Evolutionary conservation across 306 rosid species (phyloP).

Genomic region (Quercus aquifolioides): DNA sequence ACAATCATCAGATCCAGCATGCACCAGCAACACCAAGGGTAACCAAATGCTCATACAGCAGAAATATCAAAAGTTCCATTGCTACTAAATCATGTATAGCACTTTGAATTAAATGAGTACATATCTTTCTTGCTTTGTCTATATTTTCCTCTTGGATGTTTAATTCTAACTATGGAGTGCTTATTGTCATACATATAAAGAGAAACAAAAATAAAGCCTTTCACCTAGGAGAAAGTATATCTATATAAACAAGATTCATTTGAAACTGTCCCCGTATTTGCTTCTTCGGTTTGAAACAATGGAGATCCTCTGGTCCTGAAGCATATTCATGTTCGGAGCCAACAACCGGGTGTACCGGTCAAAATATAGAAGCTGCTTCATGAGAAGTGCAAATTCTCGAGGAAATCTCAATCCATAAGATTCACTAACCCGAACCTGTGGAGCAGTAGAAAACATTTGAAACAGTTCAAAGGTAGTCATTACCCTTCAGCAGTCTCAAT

Average conservation of each 20-base stretch:
- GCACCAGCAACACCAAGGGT: neutral
- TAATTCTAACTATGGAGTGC: constrained; percentile 9
- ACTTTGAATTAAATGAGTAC: neutral
- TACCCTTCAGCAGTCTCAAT: neutral
- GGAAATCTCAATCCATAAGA: constrained; percentile 90
- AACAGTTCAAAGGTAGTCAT: neutral
- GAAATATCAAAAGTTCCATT: neutral
- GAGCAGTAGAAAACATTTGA: constrained; percentile 8
- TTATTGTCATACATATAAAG: constrained; percentile 23
- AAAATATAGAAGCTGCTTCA: constrained; percentile 95
- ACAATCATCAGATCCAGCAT: neutral
- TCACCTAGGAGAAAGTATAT: constrained; percentile 16
- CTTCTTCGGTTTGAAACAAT: constrained; percentile 70
- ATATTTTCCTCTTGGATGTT: constrained; percentile 1
- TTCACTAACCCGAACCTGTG: constrained; percentile 84
- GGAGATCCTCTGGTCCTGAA: constrained; percentile 85
- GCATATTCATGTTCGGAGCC: constrained; percentile 95
- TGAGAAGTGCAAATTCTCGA: constrained; percentile 85
- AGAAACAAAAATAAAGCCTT: constrained; percentile 10
- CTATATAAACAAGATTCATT: constrained; percentile 20
- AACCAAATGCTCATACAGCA: neutral
- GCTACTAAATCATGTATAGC: neutral
- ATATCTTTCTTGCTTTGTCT: neutral
- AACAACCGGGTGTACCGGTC: constrained; percentile 88
- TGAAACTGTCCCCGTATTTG: constrained; percentile 39